Conservation (phyloP, 2,329 filamentous ascomycete species). For the Tympanopsis confertula region DNA sequence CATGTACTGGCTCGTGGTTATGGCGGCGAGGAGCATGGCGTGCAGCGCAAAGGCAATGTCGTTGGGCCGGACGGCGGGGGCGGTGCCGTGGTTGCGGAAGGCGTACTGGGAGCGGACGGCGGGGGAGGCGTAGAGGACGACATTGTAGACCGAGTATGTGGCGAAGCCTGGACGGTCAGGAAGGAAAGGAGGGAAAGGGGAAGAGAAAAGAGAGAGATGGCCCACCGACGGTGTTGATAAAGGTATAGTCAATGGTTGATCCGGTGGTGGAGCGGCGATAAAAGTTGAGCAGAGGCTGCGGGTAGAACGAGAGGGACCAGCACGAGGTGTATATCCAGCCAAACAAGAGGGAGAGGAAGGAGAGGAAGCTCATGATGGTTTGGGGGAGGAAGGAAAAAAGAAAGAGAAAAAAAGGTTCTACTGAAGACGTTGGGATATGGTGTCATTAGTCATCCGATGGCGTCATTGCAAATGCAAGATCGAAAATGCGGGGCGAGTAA, state of each 20-base stretch:
- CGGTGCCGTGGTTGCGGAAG: constrained; percentile 59
- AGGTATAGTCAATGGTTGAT: constrained; percentile 77
- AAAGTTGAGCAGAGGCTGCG: constrained; percentile 74
- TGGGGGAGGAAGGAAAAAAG: constrained; percentile 4
- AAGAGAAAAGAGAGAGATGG: neutral
- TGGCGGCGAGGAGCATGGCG: constrained; percentile 57
- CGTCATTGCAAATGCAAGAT: too few relatives aligned
- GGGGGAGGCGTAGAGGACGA: constrained; percentile 67
- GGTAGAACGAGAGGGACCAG: constrained; percentile 89
- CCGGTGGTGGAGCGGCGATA: constrained; percentile 67
- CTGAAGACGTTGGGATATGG: too few relatives aligned
- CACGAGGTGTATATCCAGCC: constrained; percentile 67
- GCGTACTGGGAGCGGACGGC: constrained; percentile 75
- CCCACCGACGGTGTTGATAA: constrained; percentile 55
- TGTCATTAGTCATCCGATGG: too few relatives aligned
- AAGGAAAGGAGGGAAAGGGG: neutral
- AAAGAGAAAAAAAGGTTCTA: neutral
- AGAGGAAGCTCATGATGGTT: constrained; percentile 24
- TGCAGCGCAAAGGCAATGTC: constrained; percentile 82
- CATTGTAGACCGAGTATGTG: constrained; percentile 66
- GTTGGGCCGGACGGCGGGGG: constrained; percentile 79
- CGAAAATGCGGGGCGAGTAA: too few relatives aligned
- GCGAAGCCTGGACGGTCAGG: constrained; percentile 43
- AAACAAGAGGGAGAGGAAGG: constrained; percentile 42
- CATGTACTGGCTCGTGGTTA: constrained; percentile 72